These are phyloP conservation scores for Panaeolus papilionaceus DNA, from an alignment of 768 basidiomycete genomes.

Conservation along the genomic window DNA sequence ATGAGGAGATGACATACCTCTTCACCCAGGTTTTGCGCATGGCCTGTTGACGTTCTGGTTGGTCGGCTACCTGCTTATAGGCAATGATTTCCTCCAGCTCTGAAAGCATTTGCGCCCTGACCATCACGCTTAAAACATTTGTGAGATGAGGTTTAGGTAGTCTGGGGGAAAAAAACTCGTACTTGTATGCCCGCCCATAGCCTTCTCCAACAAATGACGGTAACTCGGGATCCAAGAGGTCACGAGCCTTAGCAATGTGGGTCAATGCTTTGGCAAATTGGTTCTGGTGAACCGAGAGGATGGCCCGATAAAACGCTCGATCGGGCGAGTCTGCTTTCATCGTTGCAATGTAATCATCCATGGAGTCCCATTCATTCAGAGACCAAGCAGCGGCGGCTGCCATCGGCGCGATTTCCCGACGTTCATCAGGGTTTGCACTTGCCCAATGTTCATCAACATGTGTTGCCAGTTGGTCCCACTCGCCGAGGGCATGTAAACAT, in stretches of 20 bases:
- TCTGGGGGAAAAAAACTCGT: slow-evolving; percentile 31
- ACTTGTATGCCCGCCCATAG: slow-evolving; percentile 98
- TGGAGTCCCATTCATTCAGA: slow-evolving; percentile 94
- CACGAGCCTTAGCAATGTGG: slow-evolving; percentile 93
- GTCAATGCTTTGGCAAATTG: slow-evolving; percentile 90
- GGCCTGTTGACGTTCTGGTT: slow-evolving; percentile 88
- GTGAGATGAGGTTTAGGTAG: slow-evolving; percentile 7
- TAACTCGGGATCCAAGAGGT: slow-evolving; percentile 89
- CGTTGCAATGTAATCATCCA: slow-evolving; percentile 95
- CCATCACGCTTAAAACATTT: slow-evolving; percentile 72
- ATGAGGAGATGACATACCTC: slow-evolving; percentile 54
- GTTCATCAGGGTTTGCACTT: slow-evolving; percentile 81
- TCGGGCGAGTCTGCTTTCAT: slow-evolving; percentile 96
- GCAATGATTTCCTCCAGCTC: slow-evolving; percentile 97
- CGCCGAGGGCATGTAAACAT: slow-evolving; percentile 95
- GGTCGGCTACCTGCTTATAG: slow-evolving; percentile 94
- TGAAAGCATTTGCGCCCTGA: slow-evolving; percentile 97
- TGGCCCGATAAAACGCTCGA: slow-evolving; percentile 94
- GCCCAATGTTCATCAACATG: slow-evolving; percentile 92
- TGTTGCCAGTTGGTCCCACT: slow-evolving; percentile 91
- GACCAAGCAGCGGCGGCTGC: slow-evolving; percentile 98
- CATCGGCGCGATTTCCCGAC: slow-evolving; percentile 92
- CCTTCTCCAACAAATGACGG: slow-evolving; percentile 93
- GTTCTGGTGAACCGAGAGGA: slow-evolving; percentile 94
- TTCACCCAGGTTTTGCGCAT: slow-evolving; percentile 99